phyloP scores from a whole-genome alignment of 1,284 basidiomycete genomes.

The Stygiomarasmius scandens region DNA sequence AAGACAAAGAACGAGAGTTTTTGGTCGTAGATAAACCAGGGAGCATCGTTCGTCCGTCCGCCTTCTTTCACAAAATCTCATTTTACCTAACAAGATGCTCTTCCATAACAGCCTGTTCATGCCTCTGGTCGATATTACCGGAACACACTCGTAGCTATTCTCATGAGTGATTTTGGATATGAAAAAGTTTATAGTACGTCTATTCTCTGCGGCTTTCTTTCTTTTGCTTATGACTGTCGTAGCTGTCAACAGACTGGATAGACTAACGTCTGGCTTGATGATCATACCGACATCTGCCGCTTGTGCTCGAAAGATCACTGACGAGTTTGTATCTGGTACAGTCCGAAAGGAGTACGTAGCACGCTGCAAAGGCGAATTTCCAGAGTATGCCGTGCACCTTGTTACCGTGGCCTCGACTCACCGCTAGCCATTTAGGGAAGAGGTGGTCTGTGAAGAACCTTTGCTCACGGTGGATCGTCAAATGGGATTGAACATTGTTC shows the following conservation, averaged over 20 bases:
- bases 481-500: slow-evolving; percentile 94
- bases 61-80: slow-evolving; percentile 11
- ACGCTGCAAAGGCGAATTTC: slow-evolving; percentile 82
- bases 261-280: slow-evolving; percentile 96
- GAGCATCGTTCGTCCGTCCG: slow-evolving; percentile 73
- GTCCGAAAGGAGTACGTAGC: slow-evolving; percentile 93
- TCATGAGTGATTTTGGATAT: slow-evolving; percentile 85
- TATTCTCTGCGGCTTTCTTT: background rate
- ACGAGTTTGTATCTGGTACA: slow-evolving; percentile 80
- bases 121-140: slow-evolving; percentile 87
- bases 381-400: slow-evolving; percentile 51
- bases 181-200: slow-evolving; percentile 82
- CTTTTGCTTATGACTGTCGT: slow-evolving; percentile 14
- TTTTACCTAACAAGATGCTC: slow-evolving; percentile 12
- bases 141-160: slow-evolving; percentile 87
- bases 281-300: slow-evolving; percentile 82
- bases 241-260: slow-evolving; percentile 95
- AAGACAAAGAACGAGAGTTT: slow-evolving; percentile 80
- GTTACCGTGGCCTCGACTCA: background rate
- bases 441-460: slow-evolving; percentile 84
- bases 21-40: slow-evolving; percentile 96
- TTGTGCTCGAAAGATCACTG: slow-evolving; percentile 73
- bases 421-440: slow-evolving; percentile 52
- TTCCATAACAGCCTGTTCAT: slow-evolving; percentile 74
- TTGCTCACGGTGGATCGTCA: slow-evolving; percentile 93